phyloP scores from a whole-genome alignment of 495 filamentous ascomycete genomes.

The Neohortaea acidophila region DNA sequence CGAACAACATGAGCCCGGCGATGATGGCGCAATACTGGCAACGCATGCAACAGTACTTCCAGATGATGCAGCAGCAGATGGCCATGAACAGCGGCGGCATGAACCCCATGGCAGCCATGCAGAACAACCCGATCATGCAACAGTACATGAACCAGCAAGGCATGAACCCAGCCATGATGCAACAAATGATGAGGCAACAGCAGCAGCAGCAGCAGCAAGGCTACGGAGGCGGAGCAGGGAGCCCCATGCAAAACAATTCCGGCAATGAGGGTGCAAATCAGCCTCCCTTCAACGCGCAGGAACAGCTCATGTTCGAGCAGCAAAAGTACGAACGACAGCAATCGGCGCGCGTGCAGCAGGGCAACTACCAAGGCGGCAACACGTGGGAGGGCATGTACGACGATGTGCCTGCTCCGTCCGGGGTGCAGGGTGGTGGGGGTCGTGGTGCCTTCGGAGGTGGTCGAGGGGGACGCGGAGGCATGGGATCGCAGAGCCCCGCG shows the following conservation, averaged over 20 bases:
- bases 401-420: slow-evolving; percentile 73
- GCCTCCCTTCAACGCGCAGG: slow-evolving; percentile 44
- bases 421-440: slow-evolving; percentile 36
- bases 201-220: slow-evolving; percentile 21
- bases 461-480: slow-evolving; percentile 12
- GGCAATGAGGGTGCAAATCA: slow-evolving; percentile 12
- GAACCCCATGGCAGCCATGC: slow-evolving; percentile 37
- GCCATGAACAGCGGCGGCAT: slow-evolving; percentile 25
- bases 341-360: slow-evolving; percentile 23
- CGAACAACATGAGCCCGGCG: slow-evolving; percentile 66
- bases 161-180: slow-evolving; percentile 57
- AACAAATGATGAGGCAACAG: slow-evolving; percentile 52
- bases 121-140: slow-evolving; percentile 21
- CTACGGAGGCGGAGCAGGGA: slow-evolving; percentile 10
- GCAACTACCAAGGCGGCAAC: slow-evolving; percentile 35
- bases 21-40: slow-evolving; percentile 98
- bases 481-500: slow-evolving; percentile 26
- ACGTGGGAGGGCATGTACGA: slow-evolving; percentile 99
- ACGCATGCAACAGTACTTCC: slow-evolving; percentile 91
- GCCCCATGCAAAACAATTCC: background rate
- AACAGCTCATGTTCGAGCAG: slow-evolving; percentile 72
- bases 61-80: slow-evolving; percentile 76
- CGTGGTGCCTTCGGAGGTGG: slow-evolving; percentile 30
- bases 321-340: slow-evolving; percentile 57
- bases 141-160: slow-evolving; percentile 15